These are phyloP conservation scores for Brettanomyces naardenensis DNA, from an alignment of 805 yeast genomes.

Conservation along the genomic window DNA sequence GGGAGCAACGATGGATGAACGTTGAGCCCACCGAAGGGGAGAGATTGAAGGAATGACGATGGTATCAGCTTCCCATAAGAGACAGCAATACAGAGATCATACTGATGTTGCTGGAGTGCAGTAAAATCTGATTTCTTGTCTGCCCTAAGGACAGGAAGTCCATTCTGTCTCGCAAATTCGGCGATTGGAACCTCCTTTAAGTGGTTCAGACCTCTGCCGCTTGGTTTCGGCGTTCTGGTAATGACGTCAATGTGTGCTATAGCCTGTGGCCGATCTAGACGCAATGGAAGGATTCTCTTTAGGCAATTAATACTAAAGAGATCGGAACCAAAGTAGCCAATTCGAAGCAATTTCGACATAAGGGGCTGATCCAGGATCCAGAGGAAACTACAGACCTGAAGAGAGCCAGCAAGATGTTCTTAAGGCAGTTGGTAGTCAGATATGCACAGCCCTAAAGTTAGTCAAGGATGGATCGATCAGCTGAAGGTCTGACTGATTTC, in stretches of 20 bases:
- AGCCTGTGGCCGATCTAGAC: background rate
- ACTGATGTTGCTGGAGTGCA: slow-evolving; percentile 22
- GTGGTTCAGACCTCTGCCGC: slow-evolving; percentile 48
- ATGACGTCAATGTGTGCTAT: slow-evolving; percentile 44
- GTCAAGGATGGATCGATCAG: too few species aligned
- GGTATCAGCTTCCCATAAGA: slow-evolving; percentile 87
- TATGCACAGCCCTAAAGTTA: too few species aligned
- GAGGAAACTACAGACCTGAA: too few species aligned
- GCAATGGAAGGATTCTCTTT: slow-evolving; percentile 25
- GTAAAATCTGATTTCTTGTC: slow-evolving; percentile 36
- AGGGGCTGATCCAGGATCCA: too few species aligned
- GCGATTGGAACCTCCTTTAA: slow-evolving; percentile 49
- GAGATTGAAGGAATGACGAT: slow-evolving; percentile 34
- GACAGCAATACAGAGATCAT: slow-evolving; percentile 78
- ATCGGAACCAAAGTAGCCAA: slow-evolving; percentile 80
- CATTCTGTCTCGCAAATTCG: slow-evolving; percentile 26
- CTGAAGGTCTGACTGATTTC: too few species aligned
- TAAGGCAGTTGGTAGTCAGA: too few species aligned
- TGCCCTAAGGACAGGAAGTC: slow-evolving; percentile 38
- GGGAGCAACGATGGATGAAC: slow-evolving; percentile 93
- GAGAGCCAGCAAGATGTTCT: too few species aligned
- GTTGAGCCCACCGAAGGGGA: slow-evolving; percentile 67
- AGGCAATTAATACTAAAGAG: slow-evolving; percentile 55
- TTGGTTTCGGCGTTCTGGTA: slow-evolving; percentile 52
- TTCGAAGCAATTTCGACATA: slow-evolving; percentile 11